These are phyloP conservation scores for Nannizzia gypsea DNA, from an alignment of 2,329 filamentous ascomycete genomes.

Conservation along the genomic window DNA sequence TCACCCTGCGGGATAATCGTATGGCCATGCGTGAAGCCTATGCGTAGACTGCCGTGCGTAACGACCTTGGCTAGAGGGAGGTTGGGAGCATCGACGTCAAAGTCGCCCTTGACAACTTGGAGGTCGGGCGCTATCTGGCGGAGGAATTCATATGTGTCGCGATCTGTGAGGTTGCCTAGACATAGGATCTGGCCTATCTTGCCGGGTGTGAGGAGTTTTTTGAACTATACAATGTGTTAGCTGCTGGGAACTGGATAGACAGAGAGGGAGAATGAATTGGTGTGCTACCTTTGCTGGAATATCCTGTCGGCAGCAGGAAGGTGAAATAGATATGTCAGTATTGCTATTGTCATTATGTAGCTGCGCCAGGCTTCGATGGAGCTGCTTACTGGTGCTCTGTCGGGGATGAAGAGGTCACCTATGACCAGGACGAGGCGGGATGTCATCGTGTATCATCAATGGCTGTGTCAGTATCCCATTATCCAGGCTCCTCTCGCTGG, in stretches of 20 bases:
- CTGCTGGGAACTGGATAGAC: neutral
- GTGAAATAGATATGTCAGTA: neutral
- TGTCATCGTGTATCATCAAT: slow-evolving; percentile 44
- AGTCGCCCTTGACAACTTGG: slow-evolving; percentile 59
- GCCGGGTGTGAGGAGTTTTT: slow-evolving; percentile 69
- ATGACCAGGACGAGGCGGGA: slow-evolving; percentile 85
- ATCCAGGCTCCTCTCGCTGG: neutral
- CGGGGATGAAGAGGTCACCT: slow-evolving; percentile 86
- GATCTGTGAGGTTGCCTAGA: slow-evolving; percentile 69
- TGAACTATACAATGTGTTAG: slow-evolving; percentile 48
- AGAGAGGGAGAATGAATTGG: neutral
- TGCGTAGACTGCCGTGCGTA: slow-evolving; percentile 55
- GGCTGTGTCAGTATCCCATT: slow-evolving; percentile 7
- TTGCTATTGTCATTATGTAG: neutral
- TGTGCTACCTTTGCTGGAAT: slow-evolving; percentile 76
- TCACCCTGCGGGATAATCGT: slow-evolving; percentile 57
- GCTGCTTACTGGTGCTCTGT: slow-evolving; percentile 59
- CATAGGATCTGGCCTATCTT: slow-evolving; percentile 76
- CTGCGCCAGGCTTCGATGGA: neutral
- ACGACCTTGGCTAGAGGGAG: slow-evolving; percentile 57
- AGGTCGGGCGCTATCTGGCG: slow-evolving; percentile 61
- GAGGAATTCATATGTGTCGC: slow-evolving; percentile 68
- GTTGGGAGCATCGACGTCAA: slow-evolving; percentile 55
- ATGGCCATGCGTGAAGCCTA: slow-evolving; percentile 60
- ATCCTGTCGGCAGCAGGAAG: slow-evolving; percentile 38